Conservation (phyloP, 306 rosid genomes). For the Inga leiocalycina region DNA sequence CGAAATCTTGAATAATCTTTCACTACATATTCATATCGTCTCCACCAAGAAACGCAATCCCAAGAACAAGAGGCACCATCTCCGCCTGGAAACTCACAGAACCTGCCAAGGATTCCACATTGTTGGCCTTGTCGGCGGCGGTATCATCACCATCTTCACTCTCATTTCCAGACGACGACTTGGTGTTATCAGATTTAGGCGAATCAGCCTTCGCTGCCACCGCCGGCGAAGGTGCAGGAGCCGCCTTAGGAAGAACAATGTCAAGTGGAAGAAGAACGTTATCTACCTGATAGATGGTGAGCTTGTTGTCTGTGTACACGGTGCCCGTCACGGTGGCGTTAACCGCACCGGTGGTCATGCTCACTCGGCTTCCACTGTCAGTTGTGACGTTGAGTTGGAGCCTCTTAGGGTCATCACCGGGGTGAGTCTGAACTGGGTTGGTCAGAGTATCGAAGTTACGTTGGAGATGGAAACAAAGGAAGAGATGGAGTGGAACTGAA, state of each 20-base stretch:
- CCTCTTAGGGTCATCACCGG: neutral
- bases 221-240: slow-evolving; percentile 51
- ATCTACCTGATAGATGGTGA: neutral
- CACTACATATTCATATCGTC: slow-evolving; percentile 30
- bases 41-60: slow-evolving; percentile 32
- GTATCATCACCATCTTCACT: slow-evolving; percentile 4
- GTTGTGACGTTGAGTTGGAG: slow-evolving; percentile 1
- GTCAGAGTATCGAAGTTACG: neutral
- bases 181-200: slow-evolving; percentile 36
- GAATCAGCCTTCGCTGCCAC: slow-evolving; percentile 34
- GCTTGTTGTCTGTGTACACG: neutral
- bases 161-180: slow-evolving; percentile 28
- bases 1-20: neutral
- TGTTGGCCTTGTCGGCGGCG: slow-evolving; percentile 24
- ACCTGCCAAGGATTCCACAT: slow-evolving; percentile 18
- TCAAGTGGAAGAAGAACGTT: slow-evolving; percentile 15
- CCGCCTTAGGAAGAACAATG: slow-evolving; percentile 52
- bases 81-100: neutral
- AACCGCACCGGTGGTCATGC: neutral
- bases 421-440: neutral
- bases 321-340: neutral
- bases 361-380: neutral
- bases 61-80: slow-evolving; percentile 34
- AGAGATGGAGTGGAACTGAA: neutral
- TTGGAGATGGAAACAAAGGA: neutral